Evolutionary conservation across 139 green algal species (phyloP), one percentile per base, ranked within the genome.

Genomic region (Coccomyxa sp.): DNA sequence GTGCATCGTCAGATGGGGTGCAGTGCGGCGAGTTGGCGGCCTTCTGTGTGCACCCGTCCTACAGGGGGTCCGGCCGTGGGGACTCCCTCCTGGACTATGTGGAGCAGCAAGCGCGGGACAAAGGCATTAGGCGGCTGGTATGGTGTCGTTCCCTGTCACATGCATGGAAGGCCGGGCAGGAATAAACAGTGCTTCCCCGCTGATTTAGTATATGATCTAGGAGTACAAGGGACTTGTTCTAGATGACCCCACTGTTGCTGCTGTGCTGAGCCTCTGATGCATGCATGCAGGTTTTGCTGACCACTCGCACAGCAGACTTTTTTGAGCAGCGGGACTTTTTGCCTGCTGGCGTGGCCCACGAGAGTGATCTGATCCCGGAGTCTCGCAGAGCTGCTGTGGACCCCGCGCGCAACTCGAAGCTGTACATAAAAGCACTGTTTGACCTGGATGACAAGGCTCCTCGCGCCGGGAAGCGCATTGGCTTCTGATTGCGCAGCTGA

Each of bases 271-370:
- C 38, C 38, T 51, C 38, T 51, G 38, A 51, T 51, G 38, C 38
- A 51, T 7, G 38, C 38, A 51, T 87, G 16, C 87, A 97, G 77
- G 91, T 97, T 80, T 88, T 96, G 86, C 91, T 95, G 17, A 95
- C 94, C 67, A 95, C 93, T 1, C 88, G 93, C 81, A 96, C 93
- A 17, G 93, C 95, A 27, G 95, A 98, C 86, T 98, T 95, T 94
- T 98, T 98, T 82, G 84, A 91, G 89, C 88, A 96, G 84, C 83
- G 92, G 14, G 89, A 87, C 75, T 95, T 94, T 81, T 80, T 86
- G 31, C 76, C 38, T 16, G 82, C 79, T 67, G 89, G 90, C 67
- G 21, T 30, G 28, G 81, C 68, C 13, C 68, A 71, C 32, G 67
- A 67, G 25, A 81, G 67, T 67, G 57, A 82, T 28, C 86, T 94